phyloP scores from a whole-genome alignment of 2,329 filamentous ascomycete genomes.

The Cordyceps pruinosa region DNA sequence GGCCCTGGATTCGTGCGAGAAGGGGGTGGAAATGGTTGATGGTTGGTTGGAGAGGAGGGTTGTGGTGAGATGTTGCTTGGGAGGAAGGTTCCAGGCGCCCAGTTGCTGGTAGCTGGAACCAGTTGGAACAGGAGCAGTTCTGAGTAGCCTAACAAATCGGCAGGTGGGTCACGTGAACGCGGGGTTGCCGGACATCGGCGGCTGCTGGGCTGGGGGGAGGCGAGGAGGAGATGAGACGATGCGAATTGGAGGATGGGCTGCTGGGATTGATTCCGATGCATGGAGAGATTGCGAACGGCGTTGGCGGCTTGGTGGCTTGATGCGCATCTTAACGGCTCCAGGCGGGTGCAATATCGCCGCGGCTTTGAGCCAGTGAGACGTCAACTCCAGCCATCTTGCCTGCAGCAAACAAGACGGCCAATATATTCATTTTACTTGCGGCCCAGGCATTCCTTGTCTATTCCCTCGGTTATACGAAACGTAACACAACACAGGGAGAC shows the following conservation, averaged over 20 bases:
- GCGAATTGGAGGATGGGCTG: too few relatives aligned
- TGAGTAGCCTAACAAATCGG: background rate
- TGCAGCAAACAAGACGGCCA: too few relatives aligned
- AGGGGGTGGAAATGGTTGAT: background rate
- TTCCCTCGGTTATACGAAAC: too few relatives aligned
- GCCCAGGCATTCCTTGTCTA: too few relatives aligned
- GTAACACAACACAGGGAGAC: too few relatives aligned
- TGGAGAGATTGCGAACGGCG: background rate
- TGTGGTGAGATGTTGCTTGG: slow-evolving; percentile 6
- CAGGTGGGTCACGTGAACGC: slow-evolving; percentile 27
- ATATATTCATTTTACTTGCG: too few relatives aligned
- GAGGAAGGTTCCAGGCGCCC: slow-evolving; percentile 13
- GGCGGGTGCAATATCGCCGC: too few relatives aligned
- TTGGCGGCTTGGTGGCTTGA: background rate
- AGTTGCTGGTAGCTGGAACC: background rate
- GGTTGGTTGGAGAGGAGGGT: background rate
- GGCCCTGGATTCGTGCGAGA: slow-evolving; percentile 7
- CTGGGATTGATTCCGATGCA: background rate
- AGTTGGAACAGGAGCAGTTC: background rate
- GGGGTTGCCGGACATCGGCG: slow-evolving; percentile 19
- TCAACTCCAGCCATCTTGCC: too few relatives aligned
- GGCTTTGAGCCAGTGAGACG: too few relatives aligned
- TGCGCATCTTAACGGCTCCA: too few relatives aligned
- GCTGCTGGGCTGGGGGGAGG: background rate
- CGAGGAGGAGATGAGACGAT: too few relatives aligned